phyloP scores from a whole-genome alignment of 495 filamentous ascomycete species.

The Penicillium robsamsonii region DNA sequence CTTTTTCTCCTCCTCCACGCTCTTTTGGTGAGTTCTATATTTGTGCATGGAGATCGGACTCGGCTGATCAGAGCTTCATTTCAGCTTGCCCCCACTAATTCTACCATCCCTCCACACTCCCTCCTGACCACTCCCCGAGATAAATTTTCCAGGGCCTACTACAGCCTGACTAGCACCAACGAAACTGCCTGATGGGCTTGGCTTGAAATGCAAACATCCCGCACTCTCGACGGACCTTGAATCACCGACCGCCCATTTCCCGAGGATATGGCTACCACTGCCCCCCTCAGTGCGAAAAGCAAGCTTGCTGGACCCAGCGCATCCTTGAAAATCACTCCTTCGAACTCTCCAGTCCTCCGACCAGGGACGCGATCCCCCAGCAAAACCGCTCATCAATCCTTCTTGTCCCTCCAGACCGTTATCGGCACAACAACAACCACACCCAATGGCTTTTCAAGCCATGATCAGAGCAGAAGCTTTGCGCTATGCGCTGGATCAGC shows the following conservation, averaged over 20 bases:
- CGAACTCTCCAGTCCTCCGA: conserved; percentile 69
- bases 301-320: conserved; percentile 35
- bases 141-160: neutral
- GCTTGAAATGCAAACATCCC: conserved; percentile 21
- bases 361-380: conserved; percentile 61
- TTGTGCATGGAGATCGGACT: neutral
- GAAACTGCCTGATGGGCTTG: conserved; percentile 10
- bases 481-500: conserved; percentile 90
- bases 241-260: conserved; percentile 15
- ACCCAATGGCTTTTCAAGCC: conserved; percentile 81
- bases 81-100: conserved; percentile 16
- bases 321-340: conserved; percentile 71
- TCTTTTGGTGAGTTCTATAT: conserved; percentile 10
- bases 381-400: conserved; percentile 50
- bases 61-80: conserved; percentile 10
- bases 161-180: neutral
- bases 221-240: conserved; percentile 29
- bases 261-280: conserved; percentile 41
- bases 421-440: conserved; percentile 85
- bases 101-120: conserved; percentile 6
- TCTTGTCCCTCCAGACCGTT: conserved; percentile 73
- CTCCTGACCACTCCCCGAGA: conserved; percentile 10
- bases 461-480: conserved; percentile 67
- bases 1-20: conserved; percentile 3
- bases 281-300: conserved; percentile 35